These are phyloP conservation scores for Aspergillus fijiensis DNA, from an alignment of 2,329 filamentous ascomycete genomes.

Conservation along the genomic window DNA sequence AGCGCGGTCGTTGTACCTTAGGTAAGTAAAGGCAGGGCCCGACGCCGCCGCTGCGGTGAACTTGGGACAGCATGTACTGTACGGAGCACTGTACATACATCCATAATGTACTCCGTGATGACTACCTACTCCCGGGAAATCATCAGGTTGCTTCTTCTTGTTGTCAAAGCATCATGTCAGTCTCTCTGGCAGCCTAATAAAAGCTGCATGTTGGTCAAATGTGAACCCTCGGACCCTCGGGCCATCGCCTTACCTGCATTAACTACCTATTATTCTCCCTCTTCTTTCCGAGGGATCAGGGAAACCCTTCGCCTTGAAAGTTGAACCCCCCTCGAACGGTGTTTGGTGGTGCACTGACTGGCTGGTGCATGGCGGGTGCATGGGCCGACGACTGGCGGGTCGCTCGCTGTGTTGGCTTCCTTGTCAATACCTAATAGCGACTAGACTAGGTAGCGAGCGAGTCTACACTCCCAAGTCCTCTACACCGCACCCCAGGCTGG, in stretches of 20 bases:
- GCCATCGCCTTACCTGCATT: conserved; percentile 4
- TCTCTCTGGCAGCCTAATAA: conserved; percentile 6
- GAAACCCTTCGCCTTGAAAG: conserved; percentile 2
- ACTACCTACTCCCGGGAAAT: too few species aligned
- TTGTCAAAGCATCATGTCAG: conserved; percentile 7
- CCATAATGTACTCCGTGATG: too few species aligned
- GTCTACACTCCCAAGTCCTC: conserved; percentile 6
- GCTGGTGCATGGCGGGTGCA: background rate
- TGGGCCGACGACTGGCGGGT: conserved; percentile 14
- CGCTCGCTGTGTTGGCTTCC: conserved; percentile 21
- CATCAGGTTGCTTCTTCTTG: background rate
- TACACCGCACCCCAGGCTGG: conserved; percentile 18
- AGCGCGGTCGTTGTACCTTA: background rate
- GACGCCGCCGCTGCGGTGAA: too few species aligned
- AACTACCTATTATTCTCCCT: background rate
- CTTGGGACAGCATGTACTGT: too few species aligned
- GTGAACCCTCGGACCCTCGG: background rate
- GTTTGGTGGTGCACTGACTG: background rate
- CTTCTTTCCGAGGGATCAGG: conserved; percentile 6
- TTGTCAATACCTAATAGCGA: conserved; percentile 5
- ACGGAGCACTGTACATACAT: too few species aligned
- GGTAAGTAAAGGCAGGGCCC: background rate
- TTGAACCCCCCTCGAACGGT: conserved; percentile 3
- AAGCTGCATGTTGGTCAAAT: conserved; percentile 10
- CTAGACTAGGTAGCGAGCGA: background rate